phyloP scores from a whole-genome alignment of 768 basidiomycete genomes.

The Amanita subjunquillea region DNA sequence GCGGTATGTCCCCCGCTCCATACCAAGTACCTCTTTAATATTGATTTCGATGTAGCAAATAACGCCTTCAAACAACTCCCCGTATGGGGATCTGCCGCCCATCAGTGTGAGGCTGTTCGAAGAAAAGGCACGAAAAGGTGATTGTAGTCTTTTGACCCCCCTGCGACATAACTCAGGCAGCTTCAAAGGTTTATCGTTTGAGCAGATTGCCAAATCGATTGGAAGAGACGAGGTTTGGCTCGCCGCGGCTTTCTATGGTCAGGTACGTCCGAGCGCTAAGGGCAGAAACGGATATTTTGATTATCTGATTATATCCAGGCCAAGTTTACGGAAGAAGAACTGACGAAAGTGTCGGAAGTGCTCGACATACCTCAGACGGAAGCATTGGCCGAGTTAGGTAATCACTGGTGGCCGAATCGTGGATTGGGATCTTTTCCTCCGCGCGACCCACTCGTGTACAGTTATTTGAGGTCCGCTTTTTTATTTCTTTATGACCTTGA shows the following conservation, averaged over 20 bases:
- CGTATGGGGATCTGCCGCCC: slow-evolving; percentile 42
- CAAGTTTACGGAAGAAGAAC: slow-evolving; percentile 53
- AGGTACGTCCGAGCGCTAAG: slow-evolving; percentile 29
- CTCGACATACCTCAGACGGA: slow-evolving; percentile 35
- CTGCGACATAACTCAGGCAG: background rate
- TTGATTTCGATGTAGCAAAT: slow-evolving; percentile 16
- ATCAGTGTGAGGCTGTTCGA: slow-evolving; percentile 42
- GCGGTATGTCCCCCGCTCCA: slow-evolving; percentile 18
- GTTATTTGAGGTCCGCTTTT: slow-evolving; percentile 58
- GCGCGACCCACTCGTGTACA: slow-evolving; percentile 71
- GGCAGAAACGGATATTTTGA: background rate
- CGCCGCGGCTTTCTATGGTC: slow-evolving; percentile 74
- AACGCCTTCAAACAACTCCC: slow-evolving; percentile 30
- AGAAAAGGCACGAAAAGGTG: slow-evolving; percentile 60
- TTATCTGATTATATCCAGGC: slow-evolving; percentile 31
- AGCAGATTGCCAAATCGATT: slow-evolving; percentile 52
- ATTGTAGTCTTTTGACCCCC: background rate
- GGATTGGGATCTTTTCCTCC: slow-evolving; percentile 63
- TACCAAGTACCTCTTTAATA: background rate
- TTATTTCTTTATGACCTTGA: background rate
- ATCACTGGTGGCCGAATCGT: slow-evolving; percentile 69
- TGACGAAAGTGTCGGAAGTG: slow-evolving; percentile 37
- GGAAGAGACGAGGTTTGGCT: slow-evolving; percentile 76
- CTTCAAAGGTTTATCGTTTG: slow-evolving; percentile 52
- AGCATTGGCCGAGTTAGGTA: slow-evolving; percentile 39